Percentiles rank a stretch among this genome's conserved stretches.
phyloP scores from a whole-genome alignment of 1,139 yeast species.

The Komagataea norvegica region DNA sequence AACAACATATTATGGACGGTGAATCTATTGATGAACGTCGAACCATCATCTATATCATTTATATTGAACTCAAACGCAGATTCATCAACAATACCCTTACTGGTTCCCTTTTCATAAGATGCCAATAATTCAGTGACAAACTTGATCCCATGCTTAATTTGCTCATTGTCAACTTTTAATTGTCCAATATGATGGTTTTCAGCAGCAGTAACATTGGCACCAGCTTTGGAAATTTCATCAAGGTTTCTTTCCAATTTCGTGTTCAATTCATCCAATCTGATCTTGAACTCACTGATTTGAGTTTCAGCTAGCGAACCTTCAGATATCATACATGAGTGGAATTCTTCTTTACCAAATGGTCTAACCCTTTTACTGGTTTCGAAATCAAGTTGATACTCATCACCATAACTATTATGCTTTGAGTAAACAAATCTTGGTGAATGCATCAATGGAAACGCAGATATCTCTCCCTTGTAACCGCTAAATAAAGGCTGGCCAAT shows the following conservation, averaged over 20 bases:
- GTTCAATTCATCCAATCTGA: slow-evolving; percentile 27
- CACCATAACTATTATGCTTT: slow-evolving; percentile 52
- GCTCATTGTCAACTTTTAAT: slow-evolving; percentile 24
- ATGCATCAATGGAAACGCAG: slow-evolving; percentile 58
- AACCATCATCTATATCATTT: slow-evolving; percentile 15
- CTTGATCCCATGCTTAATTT: slow-evolving; percentile 27
- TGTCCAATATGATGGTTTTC: slow-evolving; percentile 14
- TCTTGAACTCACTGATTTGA: slow-evolving; percentile 11
- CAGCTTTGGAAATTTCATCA: slow-evolving; percentile 5
- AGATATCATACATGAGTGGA: slow-evolving; percentile 53
- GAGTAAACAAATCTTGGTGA: slow-evolving; percentile 77
- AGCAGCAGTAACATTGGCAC: neutral
- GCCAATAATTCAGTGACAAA: slow-evolving; percentile 38
- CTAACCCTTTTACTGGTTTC: slow-evolving; percentile 29
- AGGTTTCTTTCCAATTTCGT: slow-evolving; percentile 18
- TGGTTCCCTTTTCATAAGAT: slow-evolving; percentile 12
- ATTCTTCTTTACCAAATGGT: slow-evolving; percentile 42
- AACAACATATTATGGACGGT: slow-evolving; percentile 71
- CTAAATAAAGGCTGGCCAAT: slow-evolving; percentile 38
- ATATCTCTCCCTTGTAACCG: slow-evolving; percentile 50
- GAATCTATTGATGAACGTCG: slow-evolving; percentile 52
- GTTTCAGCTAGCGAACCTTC: slow-evolving; percentile 6
- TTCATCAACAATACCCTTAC: slow-evolving; percentile 4
- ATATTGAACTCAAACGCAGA: slow-evolving; percentile 13
- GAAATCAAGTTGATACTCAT: slow-evolving; percentile 33